These are phyloP conservation scores for Sordariomycetes sp. DNA, from an alignment of 2,329 filamentous ascomycete species.

Conservation along the genomic window DNA sequence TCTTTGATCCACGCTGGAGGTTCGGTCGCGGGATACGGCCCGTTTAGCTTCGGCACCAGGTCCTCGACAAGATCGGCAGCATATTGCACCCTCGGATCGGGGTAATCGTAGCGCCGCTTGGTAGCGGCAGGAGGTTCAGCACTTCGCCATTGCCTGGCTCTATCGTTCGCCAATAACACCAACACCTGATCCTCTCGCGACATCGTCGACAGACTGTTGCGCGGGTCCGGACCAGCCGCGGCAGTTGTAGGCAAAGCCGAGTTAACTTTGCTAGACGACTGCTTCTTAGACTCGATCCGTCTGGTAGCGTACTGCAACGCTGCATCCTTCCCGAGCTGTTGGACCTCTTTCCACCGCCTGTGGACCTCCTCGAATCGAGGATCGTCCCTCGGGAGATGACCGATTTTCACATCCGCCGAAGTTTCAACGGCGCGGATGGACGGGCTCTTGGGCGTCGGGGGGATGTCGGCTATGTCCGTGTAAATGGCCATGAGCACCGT, in stretches of 20 bases:
- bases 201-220: conserved; percentile 11
- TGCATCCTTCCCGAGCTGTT: conserved; percentile 29
- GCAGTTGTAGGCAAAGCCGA: conserved; percentile 18
- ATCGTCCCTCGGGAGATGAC: conserved; percentile 25
- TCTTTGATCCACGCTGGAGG: conserved; percentile 41
- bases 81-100: conserved; percentile 29
- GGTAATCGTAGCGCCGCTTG: conserved; percentile 24
- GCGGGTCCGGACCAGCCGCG: not conserved
- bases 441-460: conserved; percentile 45
- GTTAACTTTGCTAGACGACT: conserved; percentile 24
- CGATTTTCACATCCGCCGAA: conserved; percentile 16
- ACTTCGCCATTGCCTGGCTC: conserved; percentile 30
- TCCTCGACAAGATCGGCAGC: conserved; percentile 31
- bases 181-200: conserved; percentile 15
- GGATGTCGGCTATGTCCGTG: conserved; percentile 41
- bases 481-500: conserved; percentile 53
- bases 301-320: conserved; percentile 30
- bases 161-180: conserved; percentile 30
- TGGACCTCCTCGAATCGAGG: conserved; percentile 36
- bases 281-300: conserved; percentile 27
- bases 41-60: conserved; percentile 27
- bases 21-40: conserved; percentile 35
- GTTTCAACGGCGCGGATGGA: conserved; percentile 18
- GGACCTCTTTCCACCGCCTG: conserved; percentile 34
- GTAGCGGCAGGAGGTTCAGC: conserved; percentile 20